These are phyloP conservation scores for Pseudisothecium myosuroides DNA, from an alignment of 225 moss, liverwort and hornwort species.

Conservation along the genomic window DNA sequence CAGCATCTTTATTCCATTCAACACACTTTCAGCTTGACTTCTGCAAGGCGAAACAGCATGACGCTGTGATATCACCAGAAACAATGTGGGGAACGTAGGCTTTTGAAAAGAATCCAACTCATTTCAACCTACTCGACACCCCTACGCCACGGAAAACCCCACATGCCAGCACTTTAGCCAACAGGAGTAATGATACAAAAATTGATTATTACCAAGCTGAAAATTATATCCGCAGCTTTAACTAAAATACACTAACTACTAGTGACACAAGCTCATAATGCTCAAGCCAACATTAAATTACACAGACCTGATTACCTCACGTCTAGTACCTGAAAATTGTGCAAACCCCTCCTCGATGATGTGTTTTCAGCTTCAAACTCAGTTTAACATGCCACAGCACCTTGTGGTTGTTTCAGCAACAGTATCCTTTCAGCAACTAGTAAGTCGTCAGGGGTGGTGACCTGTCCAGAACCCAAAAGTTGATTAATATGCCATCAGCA, in stretches of 20 bases:
- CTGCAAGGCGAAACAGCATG: not conserved
- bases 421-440: constrained; percentile 71
- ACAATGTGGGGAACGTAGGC: not conserved
- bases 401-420: constrained; percentile 11
- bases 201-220: not conserved
- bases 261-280: not conserved
- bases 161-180: not conserved
- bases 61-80: not conserved
- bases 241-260: not conserved
- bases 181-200: not conserved
- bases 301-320: not conserved
- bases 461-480: constrained; percentile 10
- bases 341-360: not conserved
- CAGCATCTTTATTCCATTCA: not conserved
- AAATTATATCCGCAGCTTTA: not conserved
- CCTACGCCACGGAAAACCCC: not conserved
- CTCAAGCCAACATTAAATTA: not conserved
- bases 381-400: not conserved
- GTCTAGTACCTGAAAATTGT: not conserved
- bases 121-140: not conserved
- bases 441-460: constrained; percentile 72
- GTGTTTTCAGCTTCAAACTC: not conserved
- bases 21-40: too few relatives aligned
- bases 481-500: not conserved
- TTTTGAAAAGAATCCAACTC: not conserved